phyloP scores from a whole-genome alignment of 2,329 filamentous ascomycete genomes.

The Microdochium nivale region DNA sequence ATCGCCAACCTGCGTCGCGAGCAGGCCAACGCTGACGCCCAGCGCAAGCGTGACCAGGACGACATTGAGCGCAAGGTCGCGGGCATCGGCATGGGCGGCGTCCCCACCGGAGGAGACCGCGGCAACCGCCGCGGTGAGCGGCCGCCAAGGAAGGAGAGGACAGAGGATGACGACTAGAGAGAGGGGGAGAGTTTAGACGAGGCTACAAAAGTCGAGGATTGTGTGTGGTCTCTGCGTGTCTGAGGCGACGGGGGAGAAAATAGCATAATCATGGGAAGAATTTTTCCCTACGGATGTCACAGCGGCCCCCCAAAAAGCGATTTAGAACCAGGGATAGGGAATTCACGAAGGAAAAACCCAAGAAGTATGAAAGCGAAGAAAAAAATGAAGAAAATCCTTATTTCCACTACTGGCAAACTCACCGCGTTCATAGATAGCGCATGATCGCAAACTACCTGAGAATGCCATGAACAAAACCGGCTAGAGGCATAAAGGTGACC shows the following conservation, averaged over 20 bases:
- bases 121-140: conserved; percentile 19
- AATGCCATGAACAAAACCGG: too few species aligned
- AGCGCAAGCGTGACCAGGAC: conserved; percentile 69
- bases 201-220: too few species aligned
- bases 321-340: not conserved
- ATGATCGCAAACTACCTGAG: too few species aligned
- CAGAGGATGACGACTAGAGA: conserved; percentile 47
- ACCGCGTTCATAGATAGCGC: too few species aligned
- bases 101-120: conserved; percentile 17
- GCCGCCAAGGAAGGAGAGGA: conserved; percentile 33
- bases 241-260: not conserved
- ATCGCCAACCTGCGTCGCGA: conserved; percentile 70
- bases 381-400: not conserved
- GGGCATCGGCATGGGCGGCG: conserved; percentile 27
- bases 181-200: not conserved
- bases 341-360: too few species aligned
- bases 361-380: not conserved
- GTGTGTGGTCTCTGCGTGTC: too few species aligned
- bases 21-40: conserved; percentile 68
- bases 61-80: conserved; percentile 61
- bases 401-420: too few species aligned
- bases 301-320: not conserved
- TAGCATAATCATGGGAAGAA: not conserved
- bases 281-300: not conserved
- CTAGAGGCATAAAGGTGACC: too few species aligned